Percentiles rank a stretch among this genome's conserved stretches.
These are phyloP conservation scores for Pelargonium fulgidum DNA, from an alignment of 441 rosid species.

Conservation along the genomic window DNA sequence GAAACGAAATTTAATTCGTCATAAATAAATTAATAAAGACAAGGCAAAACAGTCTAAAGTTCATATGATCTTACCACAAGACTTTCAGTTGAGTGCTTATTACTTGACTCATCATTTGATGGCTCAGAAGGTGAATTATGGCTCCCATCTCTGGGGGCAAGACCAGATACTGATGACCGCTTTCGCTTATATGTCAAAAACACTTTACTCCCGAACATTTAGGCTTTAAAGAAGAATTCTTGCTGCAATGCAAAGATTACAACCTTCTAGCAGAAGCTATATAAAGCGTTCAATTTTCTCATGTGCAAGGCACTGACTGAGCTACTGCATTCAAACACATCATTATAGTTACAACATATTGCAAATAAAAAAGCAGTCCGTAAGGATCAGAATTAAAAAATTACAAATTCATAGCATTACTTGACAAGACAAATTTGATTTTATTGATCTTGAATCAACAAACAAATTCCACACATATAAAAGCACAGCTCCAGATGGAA, in stretches of 20 bases:
- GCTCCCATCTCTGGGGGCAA: slow-evolving; percentile 19
- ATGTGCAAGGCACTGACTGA: not conserved
- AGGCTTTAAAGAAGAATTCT: slow-evolving; percentile 14
- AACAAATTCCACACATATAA: not conserved
- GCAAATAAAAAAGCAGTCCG: not conserved
- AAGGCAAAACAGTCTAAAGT: slow-evolving; percentile 8
- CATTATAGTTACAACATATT: not conserved
- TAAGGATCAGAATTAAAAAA: not conserved
- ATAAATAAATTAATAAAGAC: not conserved
- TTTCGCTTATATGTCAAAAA: slow-evolving; percentile 39
- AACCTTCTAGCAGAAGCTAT: slow-evolving; percentile 3
- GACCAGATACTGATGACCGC: slow-evolving; percentile 20
- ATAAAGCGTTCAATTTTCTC: slow-evolving; percentile 6
- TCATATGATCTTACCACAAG: slow-evolving; percentile 26
- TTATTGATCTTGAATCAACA: not conserved
- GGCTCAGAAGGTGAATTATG: slow-evolving; percentile 22
- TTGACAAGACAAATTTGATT: not conserved
- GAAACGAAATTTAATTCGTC: not conserved
- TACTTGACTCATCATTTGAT: slow-evolving; percentile 11
- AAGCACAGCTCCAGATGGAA: not conserved
- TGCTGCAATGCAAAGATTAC: slow-evolving; percentile 12
- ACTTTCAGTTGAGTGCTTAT: slow-evolving; percentile 16
- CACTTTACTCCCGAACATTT: slow-evolving; percentile 32
- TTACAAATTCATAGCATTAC: not conserved
- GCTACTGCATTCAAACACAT: not conserved